phyloP scores from a whole-genome alignment of 2,329 filamentous ascomycete species.

The Calonectria ilicicola region DNA sequence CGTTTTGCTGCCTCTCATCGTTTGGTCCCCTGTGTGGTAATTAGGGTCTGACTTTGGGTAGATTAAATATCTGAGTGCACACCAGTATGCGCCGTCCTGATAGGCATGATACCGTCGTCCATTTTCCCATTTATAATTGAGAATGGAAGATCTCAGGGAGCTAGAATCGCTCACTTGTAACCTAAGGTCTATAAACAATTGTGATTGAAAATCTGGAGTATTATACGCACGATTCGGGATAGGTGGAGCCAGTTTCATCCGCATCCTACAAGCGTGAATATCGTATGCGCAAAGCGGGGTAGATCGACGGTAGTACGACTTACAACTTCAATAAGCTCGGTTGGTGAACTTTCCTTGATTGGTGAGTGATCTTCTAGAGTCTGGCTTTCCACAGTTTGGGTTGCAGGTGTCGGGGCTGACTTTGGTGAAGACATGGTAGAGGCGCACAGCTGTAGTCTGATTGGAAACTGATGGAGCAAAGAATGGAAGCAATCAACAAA shows the following conservation, averaged over 20 bases:
- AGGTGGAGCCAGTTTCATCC: background rate
- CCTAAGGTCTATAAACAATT: slow-evolving; percentile 7
- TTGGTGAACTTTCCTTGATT: background rate
- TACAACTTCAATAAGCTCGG: background rate
- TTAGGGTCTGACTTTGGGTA: background rate
- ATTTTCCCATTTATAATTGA: slow-evolving; percentile 52
- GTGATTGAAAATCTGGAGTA: too few relatives aligned
- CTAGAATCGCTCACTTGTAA: slow-evolving; percentile 19
- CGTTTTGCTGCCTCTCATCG: slow-evolving; percentile 38
- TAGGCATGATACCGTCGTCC: slow-evolving; percentile 61
- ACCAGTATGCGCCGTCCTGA: slow-evolving; percentile 54
- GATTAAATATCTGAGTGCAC: background rate
- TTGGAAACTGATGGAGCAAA: background rate
- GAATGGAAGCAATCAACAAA: background rate
- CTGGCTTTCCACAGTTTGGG: background rate
- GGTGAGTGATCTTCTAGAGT: too few relatives aligned
- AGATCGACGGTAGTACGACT: background rate
- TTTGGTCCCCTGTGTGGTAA: slow-evolving; percentile 32
- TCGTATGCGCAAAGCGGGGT: background rate
- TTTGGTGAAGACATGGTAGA: background rate
- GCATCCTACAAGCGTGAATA: background rate
- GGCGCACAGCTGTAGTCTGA: too few relatives aligned
- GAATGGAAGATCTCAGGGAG: slow-evolving; percentile 20
- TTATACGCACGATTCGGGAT: background rate
- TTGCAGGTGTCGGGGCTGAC: background rate